Conservation (phyloP, 1,284 basidiomycete species). For the Hymenochaete sp. region DNA sequence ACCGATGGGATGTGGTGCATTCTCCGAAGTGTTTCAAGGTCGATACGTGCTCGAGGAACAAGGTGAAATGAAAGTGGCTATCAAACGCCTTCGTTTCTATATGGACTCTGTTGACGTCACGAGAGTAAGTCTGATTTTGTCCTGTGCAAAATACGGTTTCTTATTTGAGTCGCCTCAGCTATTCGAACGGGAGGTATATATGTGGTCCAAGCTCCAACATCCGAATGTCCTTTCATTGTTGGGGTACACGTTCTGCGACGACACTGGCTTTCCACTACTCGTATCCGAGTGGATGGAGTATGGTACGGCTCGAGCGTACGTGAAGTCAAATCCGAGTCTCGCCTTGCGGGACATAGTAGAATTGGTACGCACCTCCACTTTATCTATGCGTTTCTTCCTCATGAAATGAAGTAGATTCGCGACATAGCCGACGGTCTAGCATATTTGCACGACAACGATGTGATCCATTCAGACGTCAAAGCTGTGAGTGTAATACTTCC, state of each 20-base stretch:
- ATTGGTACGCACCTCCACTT: constrained; percentile 2
- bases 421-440: constrained; percentile 16
- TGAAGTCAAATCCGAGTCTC: constrained; percentile 6
- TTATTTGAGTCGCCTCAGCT: background rate
- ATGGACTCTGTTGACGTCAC: too few relatives aligned
- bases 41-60: too few relatives aligned
- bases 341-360: constrained; percentile 9
- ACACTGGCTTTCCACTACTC: constrained; percentile 11
- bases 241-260: constrained; percentile 13
- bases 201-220: constrained; percentile 15
- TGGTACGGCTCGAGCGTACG: constrained; percentile 12
- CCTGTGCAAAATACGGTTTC: too few relatives aligned
- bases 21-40: too few relatives aligned
- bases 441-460: constrained; percentile 16
- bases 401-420: constrained; percentile 11
- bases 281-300: constrained; percentile 17
- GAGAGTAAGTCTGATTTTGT: too few relatives aligned
- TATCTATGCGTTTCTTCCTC: background rate
- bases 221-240: constrained; percentile 9
- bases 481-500: constrained; percentile 4
- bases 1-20: too few relatives aligned
- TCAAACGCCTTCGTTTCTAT: constrained; percentile 9
- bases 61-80: too few relatives aligned
- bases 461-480: constrained; percentile 16
- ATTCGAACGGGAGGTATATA: constrained; percentile 6